Evolutionary conservation across 108 stramenopile genomes (phyloP).

Genomic region (Conticribra weissflogii): DNA sequence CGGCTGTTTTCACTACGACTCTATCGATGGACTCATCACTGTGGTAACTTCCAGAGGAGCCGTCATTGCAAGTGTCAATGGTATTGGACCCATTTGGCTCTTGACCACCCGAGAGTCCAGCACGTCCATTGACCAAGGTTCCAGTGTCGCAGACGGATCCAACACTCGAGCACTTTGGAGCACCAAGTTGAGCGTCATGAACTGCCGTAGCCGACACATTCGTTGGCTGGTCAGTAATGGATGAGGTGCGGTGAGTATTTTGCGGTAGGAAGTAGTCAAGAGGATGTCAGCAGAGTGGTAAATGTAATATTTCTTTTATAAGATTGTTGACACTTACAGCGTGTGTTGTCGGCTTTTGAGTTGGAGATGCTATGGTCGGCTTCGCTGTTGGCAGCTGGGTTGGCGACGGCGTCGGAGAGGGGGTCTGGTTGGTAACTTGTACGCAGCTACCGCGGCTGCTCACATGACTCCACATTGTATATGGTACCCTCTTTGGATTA

Average conservation of each 20-base stretch:
- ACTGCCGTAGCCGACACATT: not conserved
- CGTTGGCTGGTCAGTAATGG: not conserved
- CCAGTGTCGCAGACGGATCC: not conserved
- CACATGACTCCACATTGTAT: not conserved
- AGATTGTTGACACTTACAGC: not conserved
- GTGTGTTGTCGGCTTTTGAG: not conserved
- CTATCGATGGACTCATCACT: constrained; percentile 10
- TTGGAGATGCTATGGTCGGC: not conserved
- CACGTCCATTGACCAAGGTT: not conserved
- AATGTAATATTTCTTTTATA: no score
- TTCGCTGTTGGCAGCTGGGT: not conserved
- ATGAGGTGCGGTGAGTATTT: no score
- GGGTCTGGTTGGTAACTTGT: no score
- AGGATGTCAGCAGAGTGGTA: no score
- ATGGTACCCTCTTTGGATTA: not conserved
- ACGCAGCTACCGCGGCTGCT: not conserved
- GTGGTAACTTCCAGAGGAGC: not conserved
- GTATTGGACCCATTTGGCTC: constrained; percentile 8
- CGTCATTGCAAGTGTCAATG: constrained; percentile 6
- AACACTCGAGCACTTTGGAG: constrained; percentile 8
- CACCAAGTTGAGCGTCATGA: not conserved
- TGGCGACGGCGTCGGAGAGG: not conserved
- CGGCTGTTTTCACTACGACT: not conserved
- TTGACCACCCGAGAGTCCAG: not conserved
- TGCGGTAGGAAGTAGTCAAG: no score